phyloP scores from a whole-genome alignment of 169 alveolate species.

The Amoebophrya sp. region DNA sequence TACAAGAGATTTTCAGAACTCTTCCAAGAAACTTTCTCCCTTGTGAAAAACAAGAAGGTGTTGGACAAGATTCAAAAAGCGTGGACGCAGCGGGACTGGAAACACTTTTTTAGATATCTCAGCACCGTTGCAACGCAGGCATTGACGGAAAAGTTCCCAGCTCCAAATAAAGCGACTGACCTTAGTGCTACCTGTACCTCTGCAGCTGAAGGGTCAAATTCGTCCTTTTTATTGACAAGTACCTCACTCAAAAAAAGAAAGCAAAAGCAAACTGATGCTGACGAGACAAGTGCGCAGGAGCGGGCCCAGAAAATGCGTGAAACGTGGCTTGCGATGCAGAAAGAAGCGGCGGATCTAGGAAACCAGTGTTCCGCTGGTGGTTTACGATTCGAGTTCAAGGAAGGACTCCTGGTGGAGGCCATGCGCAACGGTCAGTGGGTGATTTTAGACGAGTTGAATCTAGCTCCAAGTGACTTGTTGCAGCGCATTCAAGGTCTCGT shows the following conservation, averaged over 20 bases:
- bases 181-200: no score
- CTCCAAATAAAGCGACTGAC: no score
- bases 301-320: background rate
- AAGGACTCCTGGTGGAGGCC: slow-evolving; percentile 92
- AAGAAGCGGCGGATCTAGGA: background rate
- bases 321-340: background rate
- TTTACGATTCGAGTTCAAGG: slow-evolving; percentile 79
- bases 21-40: slow-evolving; percentile 33
- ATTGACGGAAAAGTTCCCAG: background rate
- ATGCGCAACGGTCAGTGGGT: slow-evolving; percentile 97
- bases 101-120: background rate
- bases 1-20: background rate
- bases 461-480: slow-evolving; percentile 93
- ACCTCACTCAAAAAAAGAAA: background rate
- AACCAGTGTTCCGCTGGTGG: background rate
- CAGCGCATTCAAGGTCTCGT: slow-evolving; percentile 80
- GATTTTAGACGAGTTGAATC: slow-evolving; percentile 97
- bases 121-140: background rate
- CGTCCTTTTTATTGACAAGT: no score
- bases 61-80: background rate
- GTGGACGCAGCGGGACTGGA: background rate
- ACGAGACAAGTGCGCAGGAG: background rate
- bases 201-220: no score
- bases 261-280: background rate
- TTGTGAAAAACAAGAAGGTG: background rate